These are phyloP conservation scores for Candida ovalis DNA, from an alignment of 805 yeast species.

Conservation along the genomic window DNA sequence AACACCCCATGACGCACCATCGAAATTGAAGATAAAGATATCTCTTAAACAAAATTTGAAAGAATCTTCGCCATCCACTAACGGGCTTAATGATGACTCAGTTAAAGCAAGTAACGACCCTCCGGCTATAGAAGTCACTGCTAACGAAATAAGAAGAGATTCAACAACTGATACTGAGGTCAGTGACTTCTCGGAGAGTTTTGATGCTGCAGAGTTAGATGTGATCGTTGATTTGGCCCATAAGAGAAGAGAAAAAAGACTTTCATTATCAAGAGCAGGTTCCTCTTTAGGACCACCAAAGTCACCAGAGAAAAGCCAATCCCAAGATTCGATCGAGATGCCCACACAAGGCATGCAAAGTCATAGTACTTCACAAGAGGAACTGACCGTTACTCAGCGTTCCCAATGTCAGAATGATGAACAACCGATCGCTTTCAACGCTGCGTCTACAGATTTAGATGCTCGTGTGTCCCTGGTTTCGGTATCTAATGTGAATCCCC, in stretches of 20 bases:
- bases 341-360: conserved; percentile 8
- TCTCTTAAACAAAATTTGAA: conserved; percentile 7
- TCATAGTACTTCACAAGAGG: background rate
- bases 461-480: too few species aligned
- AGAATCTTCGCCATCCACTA: background rate
- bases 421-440: too few species aligned
- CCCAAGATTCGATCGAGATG: background rate
- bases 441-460: too few species aligned
- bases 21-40: conserved; percentile 9
- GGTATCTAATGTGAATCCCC: background rate
- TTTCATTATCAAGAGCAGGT: background rate
- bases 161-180: background rate
- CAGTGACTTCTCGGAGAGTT: conserved; percentile 3
- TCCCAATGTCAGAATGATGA: background rate
- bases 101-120: background rate
- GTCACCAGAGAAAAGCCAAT: background rate
- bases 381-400: background rate
- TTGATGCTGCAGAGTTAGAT: conserved; percentile 1
- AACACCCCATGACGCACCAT: background rate
- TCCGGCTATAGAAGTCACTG: background rate
- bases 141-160: background rate
- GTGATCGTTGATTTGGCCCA: background rate
- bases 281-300: background rate
- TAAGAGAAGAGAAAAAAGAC: background rate
- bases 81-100: background rate